A percentile compares a stretch with the other conserved stretches of the same genome.
These are phyloP conservation scores for Dryas integrifolia DNA, from an alignment of 331 rosid species.

Conservation along the genomic window DNA sequence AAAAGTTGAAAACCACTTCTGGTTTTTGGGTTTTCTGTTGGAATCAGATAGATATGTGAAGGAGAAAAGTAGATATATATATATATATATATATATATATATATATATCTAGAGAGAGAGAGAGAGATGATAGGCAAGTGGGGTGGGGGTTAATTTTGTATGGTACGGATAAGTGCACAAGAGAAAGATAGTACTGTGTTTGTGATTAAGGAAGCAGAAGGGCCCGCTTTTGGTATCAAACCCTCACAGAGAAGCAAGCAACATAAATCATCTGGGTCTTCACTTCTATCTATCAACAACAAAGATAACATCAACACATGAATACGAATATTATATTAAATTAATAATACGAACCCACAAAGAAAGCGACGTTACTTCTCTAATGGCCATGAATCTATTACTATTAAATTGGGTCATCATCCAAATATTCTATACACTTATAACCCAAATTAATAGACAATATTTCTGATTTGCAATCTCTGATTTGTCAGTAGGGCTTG, in stretches of 20 bases:
- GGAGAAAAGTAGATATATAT: not conserved
- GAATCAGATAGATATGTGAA: conserved; percentile 17
- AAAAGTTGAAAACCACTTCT: not conserved
- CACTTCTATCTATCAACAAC: conserved; percentile 7
- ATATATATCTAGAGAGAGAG: no score
- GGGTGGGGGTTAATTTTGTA: no score
- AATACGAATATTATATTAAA: not conserved
- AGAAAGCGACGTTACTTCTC: conserved; percentile 46
- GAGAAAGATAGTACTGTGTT: conserved; percentile 38
- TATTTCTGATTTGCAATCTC: not conserved
- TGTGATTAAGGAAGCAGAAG: conserved; percentile 69
- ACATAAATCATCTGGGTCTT: conserved; percentile 67
- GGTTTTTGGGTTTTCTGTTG: conserved; percentile 12
- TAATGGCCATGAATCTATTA: not conserved
- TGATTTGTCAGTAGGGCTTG: not conserved
- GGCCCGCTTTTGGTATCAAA: conserved; percentile 46
- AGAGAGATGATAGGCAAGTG: conserved; percentile 28
- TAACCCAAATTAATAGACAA: no score
- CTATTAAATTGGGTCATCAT: not conserved
- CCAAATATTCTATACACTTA: not conserved
- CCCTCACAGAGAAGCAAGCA: conserved; percentile 61
- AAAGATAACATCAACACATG: conserved; percentile 25
- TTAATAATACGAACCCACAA: not conserved
- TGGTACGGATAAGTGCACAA: conserved; percentile 50
- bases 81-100: no score